Conservation (phyloP, 2,329 filamentous ascomycete species). For the Claviceps arundinis region DNA sequence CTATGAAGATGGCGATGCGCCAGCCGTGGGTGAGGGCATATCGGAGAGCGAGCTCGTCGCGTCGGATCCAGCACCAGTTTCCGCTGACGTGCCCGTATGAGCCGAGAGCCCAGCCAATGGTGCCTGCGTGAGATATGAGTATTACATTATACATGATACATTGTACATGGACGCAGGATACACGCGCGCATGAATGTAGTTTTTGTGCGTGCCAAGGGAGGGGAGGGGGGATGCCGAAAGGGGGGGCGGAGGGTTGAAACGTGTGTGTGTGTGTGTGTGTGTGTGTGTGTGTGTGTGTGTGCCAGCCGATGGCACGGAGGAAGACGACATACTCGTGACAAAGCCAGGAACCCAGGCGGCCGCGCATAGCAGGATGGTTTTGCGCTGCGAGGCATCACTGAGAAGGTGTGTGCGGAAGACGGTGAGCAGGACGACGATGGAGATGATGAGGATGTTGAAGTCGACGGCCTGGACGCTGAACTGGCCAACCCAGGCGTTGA, state of each 20-base stretch:
- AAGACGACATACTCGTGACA: conserved; percentile 16
- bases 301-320: too few relatives aligned
- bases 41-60: conserved; percentile 19
- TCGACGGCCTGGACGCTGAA: conserved; percentile 30
- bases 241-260: too few relatives aligned
- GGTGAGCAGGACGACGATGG: conserved; percentile 27
- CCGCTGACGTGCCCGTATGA: conserved; percentile 23
- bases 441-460: conserved; percentile 31
- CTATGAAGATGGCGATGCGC: conserved; percentile 26
- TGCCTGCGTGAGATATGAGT: neutral
- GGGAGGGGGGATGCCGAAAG: too few relatives aligned
- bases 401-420: conserved; percentile 22
- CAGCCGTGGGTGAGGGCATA: conserved; percentile 29
- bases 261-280: too few relatives aligned
- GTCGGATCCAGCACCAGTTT: conserved; percentile 32
- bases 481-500: conserved; percentile 32
- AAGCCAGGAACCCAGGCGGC: conserved; percentile 27
- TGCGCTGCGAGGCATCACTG: conserved; percentile 15
- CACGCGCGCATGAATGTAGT: too few relatives aligned
- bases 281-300: too few relatives aligned
- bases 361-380: conserved; percentile 21
- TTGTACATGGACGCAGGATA: too few relatives aligned
- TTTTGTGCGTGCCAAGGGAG: too few relatives aligned
- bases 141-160: too few relatives aligned
- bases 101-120: conserved; percentile 7